Conservation (phyloP, 2,329 filamentous ascomycete genomes). For the Penicillium oxalicum region DNA sequence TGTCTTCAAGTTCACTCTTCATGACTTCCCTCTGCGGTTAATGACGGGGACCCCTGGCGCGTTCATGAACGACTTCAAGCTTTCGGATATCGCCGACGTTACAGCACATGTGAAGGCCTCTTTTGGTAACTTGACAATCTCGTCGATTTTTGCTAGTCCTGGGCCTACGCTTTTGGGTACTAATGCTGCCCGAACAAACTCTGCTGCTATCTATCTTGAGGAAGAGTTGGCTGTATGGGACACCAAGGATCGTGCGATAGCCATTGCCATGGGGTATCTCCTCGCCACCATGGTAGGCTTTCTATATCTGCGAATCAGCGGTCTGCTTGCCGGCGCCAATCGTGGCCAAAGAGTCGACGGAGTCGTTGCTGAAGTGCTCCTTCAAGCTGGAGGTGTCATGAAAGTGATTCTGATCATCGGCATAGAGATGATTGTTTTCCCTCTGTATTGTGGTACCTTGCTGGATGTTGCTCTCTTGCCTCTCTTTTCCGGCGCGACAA, state of each 20-base stretch:
- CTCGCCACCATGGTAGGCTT: conserved; percentile 69
- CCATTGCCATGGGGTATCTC: conserved; percentile 74
- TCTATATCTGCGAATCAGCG: conserved; percentile 70
- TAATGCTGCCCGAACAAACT: conserved; percentile 14
- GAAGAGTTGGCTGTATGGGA: conserved; percentile 63
- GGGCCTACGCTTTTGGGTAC: conserved; percentile 25
- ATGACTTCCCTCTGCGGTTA: conserved; percentile 34
- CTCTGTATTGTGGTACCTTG: conserved; percentile 87
- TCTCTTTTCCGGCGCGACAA: conserved; percentile 73
- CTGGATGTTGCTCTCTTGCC: conserved; percentile 84
- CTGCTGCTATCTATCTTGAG: conserved; percentile 39
- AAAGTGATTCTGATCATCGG: conserved; percentile 98
- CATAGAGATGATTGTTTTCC: conserved; percentile 97
- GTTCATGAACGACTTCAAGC: conserved; percentile 17
- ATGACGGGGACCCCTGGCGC: conserved; percentile 22
- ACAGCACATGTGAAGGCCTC: conserved; percentile 16
- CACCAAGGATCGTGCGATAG: conserved; percentile 61
- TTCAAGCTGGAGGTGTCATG: conserved; percentile 92
- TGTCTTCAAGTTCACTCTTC: conserved; percentile 38
- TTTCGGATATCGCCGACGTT: conserved; percentile 13
- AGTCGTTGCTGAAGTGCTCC: conserved; percentile 68
- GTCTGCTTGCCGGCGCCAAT: conserved; percentile 57
- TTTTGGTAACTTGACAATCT: conserved; percentile 18
- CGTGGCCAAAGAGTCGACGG: conserved; percentile 60
- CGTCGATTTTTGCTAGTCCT: conserved; percentile 19